Conservation (phyloP, 108 stramenopile species). For the Conticribra guillardii region DNA sequence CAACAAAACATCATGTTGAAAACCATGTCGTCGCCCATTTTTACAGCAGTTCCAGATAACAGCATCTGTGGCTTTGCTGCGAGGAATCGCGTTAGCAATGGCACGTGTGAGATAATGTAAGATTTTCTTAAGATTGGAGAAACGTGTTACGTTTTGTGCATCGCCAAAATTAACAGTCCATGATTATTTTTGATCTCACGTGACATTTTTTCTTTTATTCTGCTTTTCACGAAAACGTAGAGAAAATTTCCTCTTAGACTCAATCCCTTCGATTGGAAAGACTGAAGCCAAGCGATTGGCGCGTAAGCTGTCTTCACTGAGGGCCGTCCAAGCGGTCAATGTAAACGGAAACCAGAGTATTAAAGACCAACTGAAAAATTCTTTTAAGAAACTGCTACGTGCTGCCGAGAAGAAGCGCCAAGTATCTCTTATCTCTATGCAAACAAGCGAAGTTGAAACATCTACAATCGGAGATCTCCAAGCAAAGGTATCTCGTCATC, state of each 20-base stretch:
- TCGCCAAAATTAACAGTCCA: no score
- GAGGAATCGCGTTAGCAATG: no score
- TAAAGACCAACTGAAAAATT: background rate
- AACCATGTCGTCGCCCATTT: no score
- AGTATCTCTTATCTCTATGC: background rate
- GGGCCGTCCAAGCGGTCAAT: background rate
- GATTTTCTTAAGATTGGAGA: no score
- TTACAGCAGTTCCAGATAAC: no score
- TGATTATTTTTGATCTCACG: no score
- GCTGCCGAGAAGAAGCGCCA: background rate
- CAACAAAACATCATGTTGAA: no score
- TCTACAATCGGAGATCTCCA: background rate
- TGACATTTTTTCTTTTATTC: no score
- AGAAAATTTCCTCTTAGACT: slow-evolving; percentile 3
- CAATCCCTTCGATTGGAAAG: slow-evolving; percentile 9
- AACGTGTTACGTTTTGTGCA: no score
- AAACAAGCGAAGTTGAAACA: background rate
- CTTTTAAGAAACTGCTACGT: slow-evolving; percentile 15
- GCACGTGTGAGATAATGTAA: no score
- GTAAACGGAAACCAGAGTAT: background rate
- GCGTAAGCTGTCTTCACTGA: slow-evolving; percentile 20
- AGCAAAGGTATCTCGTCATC: slow-evolving; percentile 19
- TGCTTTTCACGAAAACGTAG: background rate
- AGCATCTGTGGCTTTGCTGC: no score
- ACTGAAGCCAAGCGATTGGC: slow-evolving; percentile 17